Conservation (phyloP, 1,284 basidiomycete genomes). For the Ceratobasidium sp. region DNA sequence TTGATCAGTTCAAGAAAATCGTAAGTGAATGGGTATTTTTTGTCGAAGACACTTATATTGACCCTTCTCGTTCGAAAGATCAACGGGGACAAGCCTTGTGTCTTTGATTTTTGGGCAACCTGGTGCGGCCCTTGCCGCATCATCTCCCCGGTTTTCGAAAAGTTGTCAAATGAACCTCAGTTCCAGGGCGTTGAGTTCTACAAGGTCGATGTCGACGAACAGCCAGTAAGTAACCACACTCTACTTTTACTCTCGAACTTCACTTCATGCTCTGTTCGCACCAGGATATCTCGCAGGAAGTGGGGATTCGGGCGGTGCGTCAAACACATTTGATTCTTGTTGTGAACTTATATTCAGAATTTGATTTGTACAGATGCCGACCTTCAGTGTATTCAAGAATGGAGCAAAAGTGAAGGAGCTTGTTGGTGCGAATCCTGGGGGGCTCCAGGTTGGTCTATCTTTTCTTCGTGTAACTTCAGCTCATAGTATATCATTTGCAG, state of each 20-base stretch:
- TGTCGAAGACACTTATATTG: no score
- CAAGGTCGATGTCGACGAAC: constrained; percentile 9
- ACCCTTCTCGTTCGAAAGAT: not conserved
- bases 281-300: constrained; percentile 1
- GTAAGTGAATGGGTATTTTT: not conserved
- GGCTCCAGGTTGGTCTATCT: not conserved
- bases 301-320: not conserved
- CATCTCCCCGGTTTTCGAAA: constrained; percentile 24
- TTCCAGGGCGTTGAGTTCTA: not conserved
- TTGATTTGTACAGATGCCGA: constrained; percentile 18
- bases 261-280: no score
- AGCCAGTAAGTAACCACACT: not conserved
- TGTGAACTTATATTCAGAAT: not conserved
- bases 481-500: no score
- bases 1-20: not conserved
- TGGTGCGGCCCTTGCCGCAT: constrained; percentile 39
- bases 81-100: not conserved
- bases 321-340: not conserved
- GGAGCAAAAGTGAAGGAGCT: not conserved
- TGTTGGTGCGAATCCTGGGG: not conserved
- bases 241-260: not conserved
- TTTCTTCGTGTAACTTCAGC: no score
- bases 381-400: constrained; percentile 9
- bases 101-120: constrained; percentile 18
- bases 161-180: not conserved